phyloP scores from a whole-genome alignment of 108 stramenopile genomes.

The Schizochytrium sp. region DNA sequence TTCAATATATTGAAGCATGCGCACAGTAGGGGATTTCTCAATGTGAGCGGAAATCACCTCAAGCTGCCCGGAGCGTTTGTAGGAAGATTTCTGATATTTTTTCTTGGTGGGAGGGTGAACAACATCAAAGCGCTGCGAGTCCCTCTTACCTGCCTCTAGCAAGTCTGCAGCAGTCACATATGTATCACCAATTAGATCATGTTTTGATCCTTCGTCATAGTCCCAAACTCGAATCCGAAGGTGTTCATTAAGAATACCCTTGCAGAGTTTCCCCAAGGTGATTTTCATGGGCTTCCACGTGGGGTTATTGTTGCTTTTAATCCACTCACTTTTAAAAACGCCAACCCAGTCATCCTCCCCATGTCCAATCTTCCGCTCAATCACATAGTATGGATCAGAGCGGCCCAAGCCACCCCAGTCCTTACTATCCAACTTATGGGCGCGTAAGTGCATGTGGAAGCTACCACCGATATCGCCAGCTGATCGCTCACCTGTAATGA shows the following conservation, averaged over 20 bases:
- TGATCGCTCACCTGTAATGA: background rate
- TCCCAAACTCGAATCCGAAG: constrained; percentile 20
- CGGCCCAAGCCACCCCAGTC: constrained; percentile 20
- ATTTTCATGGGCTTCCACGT: constrained; percentile 6
- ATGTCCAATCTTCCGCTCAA: constrained; percentile 41
- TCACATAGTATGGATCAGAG: constrained; percentile 21
- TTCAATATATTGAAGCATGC: constrained; percentile 69
- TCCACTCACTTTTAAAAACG: constrained; percentile 29
- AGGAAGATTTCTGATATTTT: constrained; percentile 41
- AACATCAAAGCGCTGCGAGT: background rate
- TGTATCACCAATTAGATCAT: constrained; percentile 49
- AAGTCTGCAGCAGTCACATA: background rate
- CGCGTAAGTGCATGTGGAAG: background rate
- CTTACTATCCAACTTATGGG: constrained; percentile 51
- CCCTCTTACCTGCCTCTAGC: background rate
- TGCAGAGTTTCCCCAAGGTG: background rate
- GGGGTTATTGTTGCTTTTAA: constrained; percentile 42
- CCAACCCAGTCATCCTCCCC: background rate
- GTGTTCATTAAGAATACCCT: constrained; percentile 15
- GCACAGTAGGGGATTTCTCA: background rate
- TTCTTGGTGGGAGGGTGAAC: constrained; percentile 18
- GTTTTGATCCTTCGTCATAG: constrained; percentile 48
- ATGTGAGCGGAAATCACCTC: background rate
- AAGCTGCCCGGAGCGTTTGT: constrained; percentile 9
- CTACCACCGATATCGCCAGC: background rate